These are phyloP conservation scores for Russula abietina DNA, from an alignment of 768 basidiomycete genomes.

Conservation along the genomic window DNA sequence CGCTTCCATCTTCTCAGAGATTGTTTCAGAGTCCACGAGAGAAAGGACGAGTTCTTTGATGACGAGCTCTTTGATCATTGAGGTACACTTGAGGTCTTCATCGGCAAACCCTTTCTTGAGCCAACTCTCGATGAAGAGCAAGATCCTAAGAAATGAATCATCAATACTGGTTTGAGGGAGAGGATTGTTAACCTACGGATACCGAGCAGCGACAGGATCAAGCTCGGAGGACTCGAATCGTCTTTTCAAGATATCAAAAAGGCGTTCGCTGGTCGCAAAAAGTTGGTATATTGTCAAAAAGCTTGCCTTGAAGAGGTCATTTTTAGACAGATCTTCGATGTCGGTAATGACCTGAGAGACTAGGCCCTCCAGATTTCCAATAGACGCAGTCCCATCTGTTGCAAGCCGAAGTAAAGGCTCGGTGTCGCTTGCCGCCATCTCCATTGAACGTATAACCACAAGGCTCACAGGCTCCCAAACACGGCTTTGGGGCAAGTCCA, in stretches of 20 bases:
- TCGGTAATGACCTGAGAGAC: not conserved
- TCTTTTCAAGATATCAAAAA: slow-evolving; percentile 12
- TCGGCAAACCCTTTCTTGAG: slow-evolving; percentile 18
- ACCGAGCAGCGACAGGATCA: not conserved
- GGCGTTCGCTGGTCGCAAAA: slow-evolving; percentile 4
- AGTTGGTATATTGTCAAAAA: slow-evolving; percentile 16
- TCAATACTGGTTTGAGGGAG: not conserved
- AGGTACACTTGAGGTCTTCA: slow-evolving; percentile 3
- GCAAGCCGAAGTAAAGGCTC: slow-evolving; percentile 1
- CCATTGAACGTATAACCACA: not conserved
- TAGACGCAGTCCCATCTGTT: slow-evolving; percentile 8
- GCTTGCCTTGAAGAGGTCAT: not conserved
- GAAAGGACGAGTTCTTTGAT: not conserved
- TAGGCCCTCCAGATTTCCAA: slow-evolving; percentile 18
- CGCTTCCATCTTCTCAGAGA: slow-evolving; percentile 10
- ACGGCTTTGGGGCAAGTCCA: not conserved
- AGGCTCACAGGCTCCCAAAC: not conserved
- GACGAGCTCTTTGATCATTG: too few species aligned
- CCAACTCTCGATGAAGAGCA: slow-evolving; percentile 18
- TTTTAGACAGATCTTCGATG: not conserved
- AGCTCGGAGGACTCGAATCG: slow-evolving; percentile 1
- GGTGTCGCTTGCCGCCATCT: slow-evolving; percentile 1
- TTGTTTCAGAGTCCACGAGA: slow-evolving; percentile 1
- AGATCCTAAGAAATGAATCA: slow-evolving; percentile 1
- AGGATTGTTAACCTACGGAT: not conserved